Conservation (phyloP, 371 early-diverging fungal genomes). For the Nosema muscidifuracis region DNA sequence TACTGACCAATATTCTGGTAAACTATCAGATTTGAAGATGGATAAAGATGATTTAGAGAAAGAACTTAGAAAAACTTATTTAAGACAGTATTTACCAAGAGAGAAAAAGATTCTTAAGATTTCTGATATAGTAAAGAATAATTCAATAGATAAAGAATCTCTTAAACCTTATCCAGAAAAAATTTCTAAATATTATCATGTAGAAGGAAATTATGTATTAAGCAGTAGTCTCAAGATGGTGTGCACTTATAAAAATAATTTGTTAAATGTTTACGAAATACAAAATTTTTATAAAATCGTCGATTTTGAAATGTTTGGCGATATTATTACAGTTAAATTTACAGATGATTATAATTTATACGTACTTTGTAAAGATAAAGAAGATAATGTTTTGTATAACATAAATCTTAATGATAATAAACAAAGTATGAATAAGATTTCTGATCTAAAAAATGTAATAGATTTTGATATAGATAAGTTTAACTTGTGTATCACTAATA, state of each 20-base stretch:
- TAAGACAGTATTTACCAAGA: conserved; percentile 37
- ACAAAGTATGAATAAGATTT: background rate
- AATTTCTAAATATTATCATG: background rate
- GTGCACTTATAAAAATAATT: background rate
- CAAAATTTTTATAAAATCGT: background rate
- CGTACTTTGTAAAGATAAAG: background rate
- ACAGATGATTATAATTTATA: background rate
- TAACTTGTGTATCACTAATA: background rate
- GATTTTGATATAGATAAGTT: background rate
- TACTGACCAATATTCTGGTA: conserved; percentile 18
- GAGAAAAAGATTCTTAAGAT: conserved; percentile 21
- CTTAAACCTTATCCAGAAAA: conserved; percentile 34
- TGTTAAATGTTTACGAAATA: conserved; percentile 8
- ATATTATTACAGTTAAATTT: conserved; percentile 5
- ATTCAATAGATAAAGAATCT: conserved; percentile 9
- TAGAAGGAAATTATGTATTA: background rate
- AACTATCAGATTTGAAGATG: conserved; percentile 6
- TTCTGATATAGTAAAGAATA: conserved; percentile 20
- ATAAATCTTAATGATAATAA: too few relatives aligned
- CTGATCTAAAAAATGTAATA: background rate
- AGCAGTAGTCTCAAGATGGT: background rate
- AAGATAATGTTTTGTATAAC: too few relatives aligned
- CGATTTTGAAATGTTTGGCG: background rate
- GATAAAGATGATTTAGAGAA: conserved; percentile 29
- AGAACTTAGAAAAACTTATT: conserved; percentile 27